Base-by-base conservation (phyloP, 23 red algal genomes). In the Gracilariopsis chorda region DNA sequence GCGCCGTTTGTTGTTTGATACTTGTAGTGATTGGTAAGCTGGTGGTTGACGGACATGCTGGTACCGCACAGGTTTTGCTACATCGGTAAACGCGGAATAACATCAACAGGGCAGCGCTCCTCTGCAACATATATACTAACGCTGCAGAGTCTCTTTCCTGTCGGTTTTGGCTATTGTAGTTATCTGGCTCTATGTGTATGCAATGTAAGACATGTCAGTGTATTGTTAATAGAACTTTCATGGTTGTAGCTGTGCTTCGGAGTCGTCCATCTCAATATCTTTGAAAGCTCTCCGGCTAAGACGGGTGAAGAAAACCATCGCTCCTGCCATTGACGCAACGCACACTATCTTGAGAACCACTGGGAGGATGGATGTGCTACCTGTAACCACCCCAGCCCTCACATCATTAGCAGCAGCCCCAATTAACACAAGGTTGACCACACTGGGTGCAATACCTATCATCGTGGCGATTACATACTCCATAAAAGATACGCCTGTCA, bases 391-490 rank as follows among this genome's bases (percentile, higher is more conserved):
- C 25, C 88, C 83, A 29, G 48, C 36, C n/a, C 64, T 51, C 16
- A 88, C 65, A 25, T 88, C 77, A 35, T 56, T 55, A 21, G 75
- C 88, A 48, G 88, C 49, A 2, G 74, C 77, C 16, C 88, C 88
- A 51, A 91, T 41, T 12, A 91, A 28, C 16, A 91, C 88, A 43
- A 91, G 63, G 52, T 91, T 91, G 30, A 56, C 28, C 19, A 91
- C 77, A 32, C 75, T 82, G 4, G 88, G 88, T 58, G 60, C 59
- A 51, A 91, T 91, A n/a, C 88, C 88, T 41, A 91, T 39, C 44
- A 67, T 62, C 20, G 88, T 82, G 6, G 48, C 88, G 41, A 49
- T 41, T 4, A 80, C 45, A 71, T 91, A 91, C 33, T 91, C 57
- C 9, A 13, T 24, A 82, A 91, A 91, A 4, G 63, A 51, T 17